Conservation (phyloP, 106 monocot genomes). For the Dendrobium chrysotoxum region DNA sequence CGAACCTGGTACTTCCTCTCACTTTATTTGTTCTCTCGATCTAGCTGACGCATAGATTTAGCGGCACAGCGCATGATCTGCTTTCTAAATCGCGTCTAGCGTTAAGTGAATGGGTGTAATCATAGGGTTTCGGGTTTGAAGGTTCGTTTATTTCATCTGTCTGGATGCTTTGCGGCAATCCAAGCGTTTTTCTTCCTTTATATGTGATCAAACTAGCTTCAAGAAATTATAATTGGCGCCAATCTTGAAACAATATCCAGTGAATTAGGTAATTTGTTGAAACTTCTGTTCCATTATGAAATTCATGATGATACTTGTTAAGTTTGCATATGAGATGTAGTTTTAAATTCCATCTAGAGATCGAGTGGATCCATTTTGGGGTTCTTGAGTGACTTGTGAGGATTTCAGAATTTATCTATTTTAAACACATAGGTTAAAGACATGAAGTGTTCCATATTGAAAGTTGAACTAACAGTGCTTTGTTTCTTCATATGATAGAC, state of each 20-base stretch:
- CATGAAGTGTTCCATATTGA: background rate
- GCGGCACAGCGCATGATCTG: background rate
- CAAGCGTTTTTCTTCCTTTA: background rate
- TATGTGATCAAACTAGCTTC: background rate
- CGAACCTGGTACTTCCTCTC: background rate
- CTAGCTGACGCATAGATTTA: background rate
- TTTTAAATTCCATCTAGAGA: background rate
- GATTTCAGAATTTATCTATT: background rate
- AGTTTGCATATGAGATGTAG: background rate
- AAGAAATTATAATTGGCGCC: background rate
- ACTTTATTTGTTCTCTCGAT: background rate
- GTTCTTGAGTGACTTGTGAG: background rate
- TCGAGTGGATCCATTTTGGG: background rate
- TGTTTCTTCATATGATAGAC: conserved; percentile 11
- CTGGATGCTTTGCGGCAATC: background rate
- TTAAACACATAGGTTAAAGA: background rate
- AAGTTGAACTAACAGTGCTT: background rate
- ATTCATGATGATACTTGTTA: background rate
- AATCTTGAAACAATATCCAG: background rate
- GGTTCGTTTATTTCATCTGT: background rate
- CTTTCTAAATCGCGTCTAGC: background rate
- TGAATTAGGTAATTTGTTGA: background rate
- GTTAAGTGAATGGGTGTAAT: background rate
- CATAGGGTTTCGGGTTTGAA: background rate
- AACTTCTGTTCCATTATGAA: background rate